Evolutionary conservation across 495 filamentous ascomycete genomes (phyloP).

Genomic region (Entonaema liquescens): DNA sequence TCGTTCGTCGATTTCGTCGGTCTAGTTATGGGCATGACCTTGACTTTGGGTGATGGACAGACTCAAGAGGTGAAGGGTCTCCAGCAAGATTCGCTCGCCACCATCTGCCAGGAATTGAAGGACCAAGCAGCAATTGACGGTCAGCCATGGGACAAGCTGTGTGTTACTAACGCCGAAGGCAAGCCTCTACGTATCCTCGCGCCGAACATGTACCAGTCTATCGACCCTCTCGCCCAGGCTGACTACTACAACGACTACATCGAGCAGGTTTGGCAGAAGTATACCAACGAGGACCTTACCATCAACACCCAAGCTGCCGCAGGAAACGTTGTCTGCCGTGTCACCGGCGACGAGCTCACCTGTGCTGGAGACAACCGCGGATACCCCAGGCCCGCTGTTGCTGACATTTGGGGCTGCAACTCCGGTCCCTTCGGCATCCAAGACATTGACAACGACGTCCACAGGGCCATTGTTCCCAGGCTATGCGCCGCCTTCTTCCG

Average conservation of each 20-base stretch:
- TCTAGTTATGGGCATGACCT: conserved; percentile 50
- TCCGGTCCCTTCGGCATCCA: conserved; percentile 54
- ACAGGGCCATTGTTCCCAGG: conserved; percentile 53
- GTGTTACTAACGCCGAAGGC: conserved; percentile 43
- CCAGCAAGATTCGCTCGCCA: conserved; percentile 38
- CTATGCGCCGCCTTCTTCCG: conserved; percentile 59
- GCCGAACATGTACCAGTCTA: conserved; percentile 47
- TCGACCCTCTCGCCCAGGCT: conserved; percentile 41
- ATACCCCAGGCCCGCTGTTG: conserved; percentile 50
- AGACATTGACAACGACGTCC: conserved; percentile 49
- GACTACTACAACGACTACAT: conserved; percentile 54
- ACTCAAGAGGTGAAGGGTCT: conserved; percentile 50
- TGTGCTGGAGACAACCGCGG: conserved; percentile 52
- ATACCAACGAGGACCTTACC: conserved; percentile 47
- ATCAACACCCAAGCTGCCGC: conserved; percentile 51
- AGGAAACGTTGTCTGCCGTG: conserved; percentile 52
- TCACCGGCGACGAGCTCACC: conserved; percentile 43
- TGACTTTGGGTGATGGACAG: conserved; percentile 45
- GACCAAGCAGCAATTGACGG: conserved; percentile 48
- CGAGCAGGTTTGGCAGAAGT: conserved; percentile 53
- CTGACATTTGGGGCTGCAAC: conserved; percentile 60
- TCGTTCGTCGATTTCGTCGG: conserved; percentile 61
- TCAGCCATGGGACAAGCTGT: conserved; percentile 52
- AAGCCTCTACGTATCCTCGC: conserved; percentile 51
- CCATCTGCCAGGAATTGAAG: conserved; percentile 51